phyloP scores from a whole-genome alignment of 202 grass and related monocot genomes.

The Digitaria exilis region DNA sequence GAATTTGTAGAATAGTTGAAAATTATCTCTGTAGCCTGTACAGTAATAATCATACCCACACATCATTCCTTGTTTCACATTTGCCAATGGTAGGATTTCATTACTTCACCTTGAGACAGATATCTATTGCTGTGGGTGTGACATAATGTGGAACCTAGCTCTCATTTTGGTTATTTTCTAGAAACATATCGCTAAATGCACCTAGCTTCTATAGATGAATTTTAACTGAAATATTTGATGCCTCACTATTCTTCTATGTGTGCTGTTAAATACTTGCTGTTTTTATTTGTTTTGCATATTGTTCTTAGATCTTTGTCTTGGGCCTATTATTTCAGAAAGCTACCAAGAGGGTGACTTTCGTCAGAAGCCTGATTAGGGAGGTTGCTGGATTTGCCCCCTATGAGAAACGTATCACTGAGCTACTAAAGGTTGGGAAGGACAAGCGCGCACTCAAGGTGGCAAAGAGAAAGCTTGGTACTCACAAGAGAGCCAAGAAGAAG shows the following conservation, averaged over 20 bases:
- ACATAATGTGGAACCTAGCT: constrained; percentile 6
- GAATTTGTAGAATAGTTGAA: background rate
- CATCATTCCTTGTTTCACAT: constrained; percentile 25
- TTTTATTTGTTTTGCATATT: background rate
- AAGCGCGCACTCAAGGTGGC: constrained; percentile 85
- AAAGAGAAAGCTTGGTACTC: constrained; percentile 92
- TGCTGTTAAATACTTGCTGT: background rate
- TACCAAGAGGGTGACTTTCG: constrained; percentile 80
- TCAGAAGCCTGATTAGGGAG: constrained; percentile 75
- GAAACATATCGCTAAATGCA: constrained; percentile 32
- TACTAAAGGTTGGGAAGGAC: constrained; percentile 96
- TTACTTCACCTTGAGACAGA: constrained; percentile 23
- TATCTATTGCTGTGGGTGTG: background rate
- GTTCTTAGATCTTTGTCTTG: background rate
- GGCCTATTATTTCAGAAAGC: constrained; percentile 44
- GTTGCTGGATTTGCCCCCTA: constrained; percentile 91
- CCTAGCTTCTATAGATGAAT: background rate
- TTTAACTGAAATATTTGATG: background rate
- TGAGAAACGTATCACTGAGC: constrained; percentile 86
- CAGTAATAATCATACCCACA: background rate
- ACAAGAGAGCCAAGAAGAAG: constrained; percentile 99
- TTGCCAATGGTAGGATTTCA: constrained; percentile 15
- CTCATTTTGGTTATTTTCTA: constrained; percentile 29
- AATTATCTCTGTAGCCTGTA: background rate
- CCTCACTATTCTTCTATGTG: background rate